These are phyloP conservation scores for Aristolochia contorta DNA, from an alignment of 164 flowering plant species.

Conservation along the genomic window DNA sequence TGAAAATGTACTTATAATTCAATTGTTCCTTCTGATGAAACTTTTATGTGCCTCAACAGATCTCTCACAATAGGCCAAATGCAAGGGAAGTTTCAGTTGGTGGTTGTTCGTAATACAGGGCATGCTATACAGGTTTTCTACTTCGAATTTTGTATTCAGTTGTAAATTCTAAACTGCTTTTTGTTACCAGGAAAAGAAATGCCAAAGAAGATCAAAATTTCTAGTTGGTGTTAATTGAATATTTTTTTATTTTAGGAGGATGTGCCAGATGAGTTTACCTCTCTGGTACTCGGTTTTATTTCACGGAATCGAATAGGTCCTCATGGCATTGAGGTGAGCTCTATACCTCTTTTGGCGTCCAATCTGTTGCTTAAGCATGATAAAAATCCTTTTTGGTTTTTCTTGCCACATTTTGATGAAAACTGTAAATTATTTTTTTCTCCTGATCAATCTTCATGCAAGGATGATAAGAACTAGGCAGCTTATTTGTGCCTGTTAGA, in stretches of 20 bases:
- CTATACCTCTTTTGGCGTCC: no score
- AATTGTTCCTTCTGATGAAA: no score
- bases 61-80: constrained; percentile 95
- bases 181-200: neutral
- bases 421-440: no score
- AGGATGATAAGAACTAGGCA: no score
- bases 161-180: neutral
- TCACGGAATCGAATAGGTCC: constrained; percentile 90
- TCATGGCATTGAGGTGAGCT: constrained; percentile 75
- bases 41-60: constrained; percentile 25
- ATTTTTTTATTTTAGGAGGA: constrained; percentile 54
- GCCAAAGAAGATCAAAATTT: neutral
- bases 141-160: neutral
- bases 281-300: constrained; percentile 60
- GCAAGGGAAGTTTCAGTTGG: constrained; percentile 99
- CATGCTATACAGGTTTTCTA: constrained; percentile 89
- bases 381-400: no score
- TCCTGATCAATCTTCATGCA: no score
- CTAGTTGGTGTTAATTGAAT: neutral
- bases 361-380: no score
- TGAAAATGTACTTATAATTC: no score
- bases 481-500: no score
- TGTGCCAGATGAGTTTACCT: constrained; percentile 81
- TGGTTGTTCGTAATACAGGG: constrained; percentile 83
- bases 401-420: no score